A percentile compares a stretch with the other conserved stretches of the same genome.
Evolutionary conservation across 192 early-diverging fungal genomes (phyloP).

Genomic region (Podila epigama): DNA sequence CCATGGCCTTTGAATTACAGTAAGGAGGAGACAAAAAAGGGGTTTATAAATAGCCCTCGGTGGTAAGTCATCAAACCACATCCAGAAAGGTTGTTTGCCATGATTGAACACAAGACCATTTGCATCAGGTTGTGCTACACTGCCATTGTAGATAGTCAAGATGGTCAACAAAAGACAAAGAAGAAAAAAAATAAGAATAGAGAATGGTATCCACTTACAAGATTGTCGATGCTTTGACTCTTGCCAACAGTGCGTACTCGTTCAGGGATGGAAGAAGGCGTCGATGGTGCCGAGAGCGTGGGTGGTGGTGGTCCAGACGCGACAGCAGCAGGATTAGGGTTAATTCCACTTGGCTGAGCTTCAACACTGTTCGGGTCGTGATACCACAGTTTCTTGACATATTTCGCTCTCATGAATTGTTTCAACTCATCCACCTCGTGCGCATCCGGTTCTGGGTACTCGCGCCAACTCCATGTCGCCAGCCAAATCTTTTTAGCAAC

Average conservation of each 20-base stretch:
- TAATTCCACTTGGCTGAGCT: background rate
- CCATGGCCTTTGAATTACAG: background rate
- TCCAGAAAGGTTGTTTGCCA: no score
- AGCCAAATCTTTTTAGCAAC: conserved; percentile 45
- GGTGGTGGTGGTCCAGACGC: background rate
- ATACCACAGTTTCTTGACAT: conserved; percentile 49
- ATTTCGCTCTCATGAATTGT: conserved; percentile 53
- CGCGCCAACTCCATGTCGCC: conserved; percentile 48
- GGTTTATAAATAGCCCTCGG: background rate
- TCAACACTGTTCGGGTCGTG: conserved; percentile 17
- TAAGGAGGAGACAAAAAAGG: background rate
- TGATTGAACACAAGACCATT: no score
- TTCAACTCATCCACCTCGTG: conserved; percentile 42
- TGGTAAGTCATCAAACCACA: background rate
- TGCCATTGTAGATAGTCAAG: no score
- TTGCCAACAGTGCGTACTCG: conserved; percentile 8
- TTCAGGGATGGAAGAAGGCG: conserved; percentile 4
- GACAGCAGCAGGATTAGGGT: background rate
- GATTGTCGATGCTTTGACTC: conserved; percentile 24
- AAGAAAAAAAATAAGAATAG: background rate
- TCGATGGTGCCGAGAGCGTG: background rate
- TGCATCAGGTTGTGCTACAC: no score
- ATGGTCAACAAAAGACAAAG: background rate
- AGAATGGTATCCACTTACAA: background rate
- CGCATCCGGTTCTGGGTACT: conserved; percentile 50